phyloP scores from a whole-genome alignment of 106 monocot species.

The Vanilla planifolia region DNA sequence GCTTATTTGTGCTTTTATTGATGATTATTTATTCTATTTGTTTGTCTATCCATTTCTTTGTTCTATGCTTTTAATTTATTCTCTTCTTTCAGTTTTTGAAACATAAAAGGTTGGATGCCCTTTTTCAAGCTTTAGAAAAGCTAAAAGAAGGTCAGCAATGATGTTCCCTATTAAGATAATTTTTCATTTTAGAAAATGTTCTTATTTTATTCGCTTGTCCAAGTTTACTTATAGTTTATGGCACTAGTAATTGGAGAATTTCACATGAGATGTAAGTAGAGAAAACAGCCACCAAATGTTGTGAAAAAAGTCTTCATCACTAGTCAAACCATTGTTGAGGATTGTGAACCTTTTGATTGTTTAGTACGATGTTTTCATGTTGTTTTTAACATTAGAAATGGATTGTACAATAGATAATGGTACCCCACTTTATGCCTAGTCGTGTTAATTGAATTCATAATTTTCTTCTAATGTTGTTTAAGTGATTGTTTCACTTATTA shows the following conservation, averaged over 20 bases:
- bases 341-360: not conserved
- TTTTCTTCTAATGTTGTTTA: too few species aligned
- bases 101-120: not conserved
- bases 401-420: not conserved
- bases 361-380: not conserved
- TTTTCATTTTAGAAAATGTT: not conserved
- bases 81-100: conserved; percentile 8
- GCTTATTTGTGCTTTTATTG: not conserved
- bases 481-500: too few species aligned
- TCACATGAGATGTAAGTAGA: not conserved
- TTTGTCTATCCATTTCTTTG: not conserved
- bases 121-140: conserved; percentile 9
- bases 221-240: not conserved
- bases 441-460: not conserved
- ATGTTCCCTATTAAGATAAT: not conserved
- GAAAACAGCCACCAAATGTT: not conserved
- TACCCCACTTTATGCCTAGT: not conserved
- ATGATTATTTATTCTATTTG: not conserved
- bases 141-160: conserved; percentile 8
- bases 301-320: not conserved
- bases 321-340: not conserved
- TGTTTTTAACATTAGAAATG: not conserved
- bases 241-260: not conserved
- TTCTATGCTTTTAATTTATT: not conserved
- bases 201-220: not conserved